Conservation (phyloP, 768 basidiomycete species). For the Daedaleopsis nitida region DNA sequence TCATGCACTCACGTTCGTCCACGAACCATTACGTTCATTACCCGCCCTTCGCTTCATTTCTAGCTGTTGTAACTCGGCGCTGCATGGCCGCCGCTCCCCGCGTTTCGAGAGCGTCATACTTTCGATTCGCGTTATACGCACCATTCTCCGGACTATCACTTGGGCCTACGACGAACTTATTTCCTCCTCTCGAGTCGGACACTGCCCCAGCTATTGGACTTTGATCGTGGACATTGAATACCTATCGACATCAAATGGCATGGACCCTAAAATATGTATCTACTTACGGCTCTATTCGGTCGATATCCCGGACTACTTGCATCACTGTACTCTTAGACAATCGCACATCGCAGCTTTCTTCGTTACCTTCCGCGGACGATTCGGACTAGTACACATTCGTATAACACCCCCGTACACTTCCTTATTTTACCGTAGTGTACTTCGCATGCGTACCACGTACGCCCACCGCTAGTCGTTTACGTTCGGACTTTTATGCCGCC, state of each 20-base stretch:
- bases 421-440: slow-evolving; percentile 17
- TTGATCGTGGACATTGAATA: not conserved
- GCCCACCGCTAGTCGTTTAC: slow-evolving; percentile 18
- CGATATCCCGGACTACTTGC: slow-evolving; percentile 13
- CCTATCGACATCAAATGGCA: slow-evolving; percentile 7
- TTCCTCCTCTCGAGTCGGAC: slow-evolving; percentile 7
- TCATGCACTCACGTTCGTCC: slow-evolving; percentile 25
- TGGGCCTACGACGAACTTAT: slow-evolving; percentile 18
- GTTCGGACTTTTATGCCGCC: not conserved
- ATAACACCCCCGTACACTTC: slow-evolving; percentile 13
- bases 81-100: slow-evolving; percentile 15
- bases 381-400: slow-evolving; percentile 20
- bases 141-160: not conserved
- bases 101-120: slow-evolving; percentile 20
- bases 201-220: slow-evolving; percentile 7
- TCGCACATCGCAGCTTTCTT: slow-evolving; percentile 17
- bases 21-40: slow-evolving; percentile 26
- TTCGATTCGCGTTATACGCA: slow-evolving; percentile 18
- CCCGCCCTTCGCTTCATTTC: slow-evolving; percentile 5
- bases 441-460: slow-evolving; percentile 16
- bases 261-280: slow-evolving; percentile 15
- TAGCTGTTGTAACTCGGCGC: slow-evolving; percentile 16
- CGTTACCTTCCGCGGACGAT: slow-evolving; percentile 12
- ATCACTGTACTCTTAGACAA: slow-evolving; percentile 21
- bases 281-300: slow-evolving; percentile 12